Evolutionary conservation across 2,329 filamentous ascomycete genomes (phyloP), one percentile per base, ranked within the genome.

Genomic region (Zelopaecilomyces penicillatus): DNA sequence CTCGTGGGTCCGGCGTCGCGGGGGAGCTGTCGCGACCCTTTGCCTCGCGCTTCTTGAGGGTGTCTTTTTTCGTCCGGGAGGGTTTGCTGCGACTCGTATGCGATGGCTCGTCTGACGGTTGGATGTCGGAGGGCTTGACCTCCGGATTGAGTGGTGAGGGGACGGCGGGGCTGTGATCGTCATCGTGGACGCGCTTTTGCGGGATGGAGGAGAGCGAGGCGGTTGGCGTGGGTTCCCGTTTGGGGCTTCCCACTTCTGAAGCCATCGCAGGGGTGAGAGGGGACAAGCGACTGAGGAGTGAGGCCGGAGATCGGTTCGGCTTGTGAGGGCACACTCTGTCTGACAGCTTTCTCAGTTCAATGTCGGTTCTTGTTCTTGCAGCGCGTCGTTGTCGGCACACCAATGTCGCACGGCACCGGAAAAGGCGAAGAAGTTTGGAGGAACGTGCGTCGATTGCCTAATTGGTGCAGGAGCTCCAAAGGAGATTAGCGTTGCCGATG

Each of bases 81-180:
- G 71, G 67, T 48, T 68, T 68, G 32, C 57, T 55, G 28, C 61
- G 59, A 31, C 52, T 52, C n/a, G 54, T 43, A 26, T 62, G 61
- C 7, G 56, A 49, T 51, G 70, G 73, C 52, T 78, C 75, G 32
- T 75, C 72, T 9, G 62, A 59, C 10, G 61, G 56, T 26, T 64
- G 63, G 3, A 63, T 55, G 44, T 67, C 68, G 36, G 58, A 58
- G 7, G 60, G 54, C 48, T 60, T 76, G 50, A 74, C 71, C 38
- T 83, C 79, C 39, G 82, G 80, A 54, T 89, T 89, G 50, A 90
- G 75, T 29, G 85, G 85, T 8, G 85, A 90, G 3, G 85, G 80
- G 2, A 88, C 73, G 9, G 80, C 74, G 4, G 85, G 85, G 49
- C 75, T 75, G 62, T 89, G 81, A 58, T 79, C 79, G 55, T 86